Evolutionary conservation across 345 rosid genomes (phyloP).

Genomic region (Lepidium sativum): DNA sequence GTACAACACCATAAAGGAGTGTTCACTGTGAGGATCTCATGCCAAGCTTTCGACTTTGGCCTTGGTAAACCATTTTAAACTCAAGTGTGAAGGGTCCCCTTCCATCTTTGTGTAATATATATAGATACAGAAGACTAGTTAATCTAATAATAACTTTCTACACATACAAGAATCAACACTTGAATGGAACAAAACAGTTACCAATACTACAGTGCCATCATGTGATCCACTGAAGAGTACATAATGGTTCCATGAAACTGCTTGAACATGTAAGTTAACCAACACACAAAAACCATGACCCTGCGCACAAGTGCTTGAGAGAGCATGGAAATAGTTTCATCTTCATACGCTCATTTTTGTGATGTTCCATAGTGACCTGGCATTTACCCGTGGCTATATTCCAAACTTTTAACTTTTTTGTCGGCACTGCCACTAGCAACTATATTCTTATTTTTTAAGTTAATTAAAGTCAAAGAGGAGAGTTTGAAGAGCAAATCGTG

Average conservation of each 20-base stretch:
- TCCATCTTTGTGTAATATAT: constrained; percentile 56
- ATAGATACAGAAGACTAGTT: neutral
- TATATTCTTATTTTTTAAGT: constrained; percentile 46
- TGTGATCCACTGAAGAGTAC: constrained; percentile 84
- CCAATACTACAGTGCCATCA: constrained; percentile 74
- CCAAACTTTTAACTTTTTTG: constrained; percentile 72
- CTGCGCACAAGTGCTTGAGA: neutral
- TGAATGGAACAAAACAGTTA: constrained; percentile 24
- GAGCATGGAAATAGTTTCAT: neutral
- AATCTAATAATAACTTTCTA: neutral
- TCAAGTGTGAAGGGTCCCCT: constrained; percentile 59
- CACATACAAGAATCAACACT: neutral
- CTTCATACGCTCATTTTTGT: constrained; percentile 53
- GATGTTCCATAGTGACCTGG: constrained; percentile 62
- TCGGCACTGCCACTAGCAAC: constrained; percentile 91
- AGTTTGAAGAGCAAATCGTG: neutral
- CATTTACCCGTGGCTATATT: constrained; percentile 65
- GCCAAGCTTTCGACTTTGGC: constrained; percentile 67
- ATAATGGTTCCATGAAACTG: constrained; percentile 83
- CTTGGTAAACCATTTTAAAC: constrained; percentile 54
- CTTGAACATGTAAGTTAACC: constrained; percentile 57
- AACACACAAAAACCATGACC: neutral
- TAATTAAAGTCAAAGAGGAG: too few relatives aligned
- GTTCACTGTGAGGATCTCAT: constrained; percentile 83
- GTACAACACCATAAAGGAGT: constrained; percentile 64